These are phyloP conservation scores for Gonium pectorale DNA, from an alignment of 139 green algal species.

Conservation along the genomic window DNA sequence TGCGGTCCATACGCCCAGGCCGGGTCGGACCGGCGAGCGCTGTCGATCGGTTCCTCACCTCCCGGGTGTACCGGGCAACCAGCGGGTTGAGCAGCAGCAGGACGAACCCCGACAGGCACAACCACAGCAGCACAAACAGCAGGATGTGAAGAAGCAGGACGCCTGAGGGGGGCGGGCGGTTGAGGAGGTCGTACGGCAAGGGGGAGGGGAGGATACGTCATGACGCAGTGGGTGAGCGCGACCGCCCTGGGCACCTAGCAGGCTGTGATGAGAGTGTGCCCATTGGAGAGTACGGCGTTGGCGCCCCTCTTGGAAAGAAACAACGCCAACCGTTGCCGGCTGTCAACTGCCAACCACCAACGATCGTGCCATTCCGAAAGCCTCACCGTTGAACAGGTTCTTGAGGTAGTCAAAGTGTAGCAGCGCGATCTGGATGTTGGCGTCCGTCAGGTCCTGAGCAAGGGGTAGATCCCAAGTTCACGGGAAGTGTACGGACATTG, in stretches of 20 bases:
- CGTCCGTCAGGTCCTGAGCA: constrained; percentile 1
- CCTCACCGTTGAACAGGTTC: too few species aligned
- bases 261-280: too few species aligned
- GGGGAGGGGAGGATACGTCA: too few species aligned
- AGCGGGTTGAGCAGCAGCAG: constrained; percentile 29
- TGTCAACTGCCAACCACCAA: too few species aligned
- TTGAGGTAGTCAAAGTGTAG: background rate
- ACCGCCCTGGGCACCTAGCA: too few species aligned
- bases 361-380: too few species aligned
- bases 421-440: background rate
- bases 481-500: too few species aligned
- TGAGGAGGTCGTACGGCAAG: background rate
- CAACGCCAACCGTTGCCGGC: too few species aligned
- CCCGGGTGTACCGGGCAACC: background rate
- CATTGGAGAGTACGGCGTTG: too few species aligned
- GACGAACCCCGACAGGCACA: constrained; percentile 25
- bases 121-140: constrained; percentile 20
- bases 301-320: too few species aligned
- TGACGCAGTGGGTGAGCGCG: too few species aligned
- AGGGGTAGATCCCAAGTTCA: too few species aligned
- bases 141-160: constrained; percentile 35
- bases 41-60: background rate
- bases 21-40: background rate
- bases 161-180: background rate
- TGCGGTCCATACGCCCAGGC: background rate